Conservation (phyloP, 257 asterid genomes). For the Anisodus tanguticus region DNA sequence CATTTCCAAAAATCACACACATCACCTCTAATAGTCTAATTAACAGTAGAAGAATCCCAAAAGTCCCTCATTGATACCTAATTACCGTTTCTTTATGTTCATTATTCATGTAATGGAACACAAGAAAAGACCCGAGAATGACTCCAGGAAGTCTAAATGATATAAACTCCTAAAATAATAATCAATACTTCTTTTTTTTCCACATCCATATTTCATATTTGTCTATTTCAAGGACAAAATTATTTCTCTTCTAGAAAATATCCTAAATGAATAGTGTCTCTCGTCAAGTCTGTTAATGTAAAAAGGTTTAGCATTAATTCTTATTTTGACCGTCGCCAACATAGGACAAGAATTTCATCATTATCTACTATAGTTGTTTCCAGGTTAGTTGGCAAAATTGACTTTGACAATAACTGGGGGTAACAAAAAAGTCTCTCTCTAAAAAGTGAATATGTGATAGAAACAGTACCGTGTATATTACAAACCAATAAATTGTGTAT, state of each 20-base stretch:
- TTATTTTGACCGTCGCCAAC: not conserved
- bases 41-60: not conserved
- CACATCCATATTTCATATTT: not conserved
- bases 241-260: not conserved
- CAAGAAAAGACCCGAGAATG: slow-evolving; percentile 3
- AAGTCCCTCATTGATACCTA: not conserved
- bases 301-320: not conserved
- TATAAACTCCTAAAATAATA: too few species aligned
- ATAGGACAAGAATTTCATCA: not conserved
- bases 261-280: not conserved
- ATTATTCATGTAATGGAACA: not conserved
- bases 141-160: not conserved
- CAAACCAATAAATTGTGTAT: too few species aligned
- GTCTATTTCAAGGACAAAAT: not conserved
- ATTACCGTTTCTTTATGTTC: not conserved
- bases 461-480: too few species aligned
- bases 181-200: not conserved
- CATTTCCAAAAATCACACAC: too few species aligned
- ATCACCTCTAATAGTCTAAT: not conserved
- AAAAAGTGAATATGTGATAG: not conserved
- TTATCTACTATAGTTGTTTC: not conserved
- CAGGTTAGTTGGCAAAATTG: slow-evolving; percentile 16
- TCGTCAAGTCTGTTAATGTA: not conserved
- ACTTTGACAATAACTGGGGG: not conserved
- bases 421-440: not conserved